These are phyloP conservation scores for Elsinoe necatrix DNA, from an alignment of 2,329 filamentous ascomycete species.

Conservation along the genomic window DNA sequence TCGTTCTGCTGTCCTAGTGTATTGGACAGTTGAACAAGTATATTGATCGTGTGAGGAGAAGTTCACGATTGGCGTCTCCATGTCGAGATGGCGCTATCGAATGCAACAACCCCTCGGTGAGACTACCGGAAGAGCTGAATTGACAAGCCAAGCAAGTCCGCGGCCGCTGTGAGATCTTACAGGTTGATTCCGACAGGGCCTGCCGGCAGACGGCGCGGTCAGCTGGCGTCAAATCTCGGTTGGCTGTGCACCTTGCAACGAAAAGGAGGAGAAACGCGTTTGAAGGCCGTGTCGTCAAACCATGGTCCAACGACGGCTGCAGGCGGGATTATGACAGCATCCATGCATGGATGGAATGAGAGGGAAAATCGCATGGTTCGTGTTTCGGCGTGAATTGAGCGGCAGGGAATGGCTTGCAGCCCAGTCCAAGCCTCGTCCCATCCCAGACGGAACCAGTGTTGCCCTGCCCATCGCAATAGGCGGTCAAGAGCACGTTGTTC, in stretches of 20 bases:
- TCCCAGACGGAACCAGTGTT: neutral
- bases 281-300: neutral
- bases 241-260: neutral
- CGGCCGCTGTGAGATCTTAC: neutral
- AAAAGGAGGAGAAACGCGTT: neutral
- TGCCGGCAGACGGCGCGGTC: neutral
- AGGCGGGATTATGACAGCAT: constrained; percentile 11
- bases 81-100: constrained; percentile 11
- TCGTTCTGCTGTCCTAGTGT: neutral
- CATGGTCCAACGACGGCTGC: constrained; percentile 10
- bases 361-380: constrained; percentile 5
- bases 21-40: neutral
- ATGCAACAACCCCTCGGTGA: neutral
- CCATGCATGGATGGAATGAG: neutral
- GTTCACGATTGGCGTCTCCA: constrained; percentile 5
- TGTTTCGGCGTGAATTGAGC: constrained; percentile 5
- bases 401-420: neutral
- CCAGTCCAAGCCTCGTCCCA: neutral
- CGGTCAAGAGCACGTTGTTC: constrained; percentile 2
- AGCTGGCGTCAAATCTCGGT: constrained; percentile 3
- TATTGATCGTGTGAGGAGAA: neutral
- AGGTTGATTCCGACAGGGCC: constrained; percentile 6
- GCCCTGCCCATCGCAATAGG: neutral
- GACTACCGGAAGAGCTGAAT: neutral
- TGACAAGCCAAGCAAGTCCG: neutral